Evolutionary conservation across 768 basidiomycete genomes (phyloP).

Genomic region (Rhodotorula graminis): DNA sequence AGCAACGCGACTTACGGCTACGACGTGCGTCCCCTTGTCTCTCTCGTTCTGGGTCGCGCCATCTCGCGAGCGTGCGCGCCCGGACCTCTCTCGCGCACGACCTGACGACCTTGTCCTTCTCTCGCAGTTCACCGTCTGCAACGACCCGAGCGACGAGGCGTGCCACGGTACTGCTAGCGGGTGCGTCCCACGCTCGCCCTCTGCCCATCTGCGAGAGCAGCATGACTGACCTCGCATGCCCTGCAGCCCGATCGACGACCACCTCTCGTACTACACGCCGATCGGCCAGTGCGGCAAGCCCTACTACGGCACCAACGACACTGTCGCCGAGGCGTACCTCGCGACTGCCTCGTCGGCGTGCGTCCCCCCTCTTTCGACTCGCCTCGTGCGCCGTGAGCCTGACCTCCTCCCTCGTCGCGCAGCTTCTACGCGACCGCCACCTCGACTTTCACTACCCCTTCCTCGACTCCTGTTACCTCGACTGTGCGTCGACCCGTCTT

Average conservation of each 20-base stretch:
- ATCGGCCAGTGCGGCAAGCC: slow-evolving; percentile 13
- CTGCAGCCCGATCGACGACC: slow-evolving; percentile 7
- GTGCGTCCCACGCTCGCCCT: background rate
- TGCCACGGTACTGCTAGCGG: slow-evolving; percentile 34
- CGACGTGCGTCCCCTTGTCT: slow-evolving; percentile 19
- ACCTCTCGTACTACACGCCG: slow-evolving; percentile 31
- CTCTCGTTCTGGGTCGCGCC: background rate
- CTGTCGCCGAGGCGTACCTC: slow-evolving; percentile 9
- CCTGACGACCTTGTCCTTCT: too few relatives aligned
- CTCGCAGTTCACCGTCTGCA: slow-evolving; percentile 32
- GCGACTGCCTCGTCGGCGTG: slow-evolving; percentile 14
- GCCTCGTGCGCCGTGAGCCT: too few relatives aligned
- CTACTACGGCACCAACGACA: slow-evolving; percentile 17
- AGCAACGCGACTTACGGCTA: slow-evolving; percentile 41
- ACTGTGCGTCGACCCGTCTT: background rate
- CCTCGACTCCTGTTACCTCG: background rate
- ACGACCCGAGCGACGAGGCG: slow-evolving; percentile 19
- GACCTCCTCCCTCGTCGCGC: too few relatives aligned
- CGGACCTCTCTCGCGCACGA: too few relatives aligned
- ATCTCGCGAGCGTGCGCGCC: too few relatives aligned
- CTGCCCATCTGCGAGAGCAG: accelerated
- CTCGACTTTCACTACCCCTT: slow-evolving; percentile 26
- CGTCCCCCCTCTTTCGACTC: background rate
- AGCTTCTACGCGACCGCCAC: slow-evolving; percentile 35
- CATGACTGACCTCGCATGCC: background rate